phyloP scores from a whole-genome alignment of 306 rosid genomes.

The Quercus ilex region DNA sequence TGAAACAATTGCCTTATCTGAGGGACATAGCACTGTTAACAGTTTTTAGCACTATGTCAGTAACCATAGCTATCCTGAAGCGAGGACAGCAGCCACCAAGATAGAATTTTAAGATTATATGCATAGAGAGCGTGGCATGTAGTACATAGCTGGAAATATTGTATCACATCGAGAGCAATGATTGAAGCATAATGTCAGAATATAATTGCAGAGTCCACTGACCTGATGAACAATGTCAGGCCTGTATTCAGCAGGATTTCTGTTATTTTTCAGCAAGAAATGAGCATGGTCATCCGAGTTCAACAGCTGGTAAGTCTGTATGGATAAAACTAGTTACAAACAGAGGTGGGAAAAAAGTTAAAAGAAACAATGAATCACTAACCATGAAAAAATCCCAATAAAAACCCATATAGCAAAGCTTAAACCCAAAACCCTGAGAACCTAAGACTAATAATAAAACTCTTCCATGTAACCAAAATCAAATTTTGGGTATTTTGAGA shows the following conservation, averaged over 20 bases:
- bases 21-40: too few relatives aligned
- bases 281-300: constrained; percentile 74
- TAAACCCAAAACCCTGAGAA: too few relatives aligned
- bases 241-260: constrained; percentile 71
- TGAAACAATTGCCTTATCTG: too few relatives aligned
- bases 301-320: constrained; percentile 67
- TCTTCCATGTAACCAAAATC: not conserved
- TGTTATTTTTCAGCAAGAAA: constrained; percentile 56
- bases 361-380: not conserved
- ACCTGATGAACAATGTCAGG: constrained; percentile 92
- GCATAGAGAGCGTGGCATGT: too few relatives aligned
- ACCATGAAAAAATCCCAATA: not conserved
- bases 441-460: too few relatives aligned
- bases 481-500: not conserved
- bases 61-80: too few relatives aligned
- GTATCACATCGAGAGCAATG: too few relatives aligned
- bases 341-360: not conserved
- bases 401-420: not conserved
- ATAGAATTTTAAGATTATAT: too few relatives aligned
- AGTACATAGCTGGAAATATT: too few relatives aligned
- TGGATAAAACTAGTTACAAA: not conserved
- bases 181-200: not conserved
- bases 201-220: not conserved
- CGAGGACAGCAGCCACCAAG: too few relatives aligned
- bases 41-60: too few relatives aligned